Evolutionary conservation across 257 asterid genomes (phyloP).

Genomic region (Paulownia fortunei): DNA sequence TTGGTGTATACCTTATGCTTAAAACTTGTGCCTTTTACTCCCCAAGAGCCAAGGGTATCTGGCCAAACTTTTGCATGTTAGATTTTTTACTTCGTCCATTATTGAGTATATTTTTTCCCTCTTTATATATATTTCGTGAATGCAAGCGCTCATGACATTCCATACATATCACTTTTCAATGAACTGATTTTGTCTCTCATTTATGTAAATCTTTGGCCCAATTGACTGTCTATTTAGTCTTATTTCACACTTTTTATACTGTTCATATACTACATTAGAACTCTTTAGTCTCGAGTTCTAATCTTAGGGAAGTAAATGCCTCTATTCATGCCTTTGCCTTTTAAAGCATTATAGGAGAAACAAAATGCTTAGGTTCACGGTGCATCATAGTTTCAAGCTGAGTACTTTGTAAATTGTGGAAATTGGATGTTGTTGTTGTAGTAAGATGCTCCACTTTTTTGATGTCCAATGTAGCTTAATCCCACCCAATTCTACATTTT

Average conservation of each 20-base stretch:
- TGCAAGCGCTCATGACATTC: background rate
- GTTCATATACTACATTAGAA: background rate
- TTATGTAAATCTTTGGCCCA: background rate
- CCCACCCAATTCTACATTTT: background rate
- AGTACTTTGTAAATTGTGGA: constrained; percentile 1
- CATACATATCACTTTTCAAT: background rate
- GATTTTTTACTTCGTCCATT: background rate
- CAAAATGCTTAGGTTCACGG: background rate
- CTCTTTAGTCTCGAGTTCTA: background rate
- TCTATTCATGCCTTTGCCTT: background rate
- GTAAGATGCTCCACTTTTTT: background rate
- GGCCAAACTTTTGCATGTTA: background rate
- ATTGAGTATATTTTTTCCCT: background rate
- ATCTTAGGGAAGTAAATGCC: background rate
- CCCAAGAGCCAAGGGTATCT: background rate
- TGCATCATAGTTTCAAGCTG: background rate
- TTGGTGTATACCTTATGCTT: background rate
- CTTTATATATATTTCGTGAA: background rate
- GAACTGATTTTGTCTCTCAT: background rate
- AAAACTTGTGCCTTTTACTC: background rate
- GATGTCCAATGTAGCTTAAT: background rate
- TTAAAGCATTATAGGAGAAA: background rate
- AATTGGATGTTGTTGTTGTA: background rate
- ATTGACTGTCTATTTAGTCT: background rate
- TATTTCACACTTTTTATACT: background rate